These are phyloP conservation scores for Pichia pseudocactophila DNA, from an alignment of 805 yeast species.

Conservation along the genomic window DNA sequence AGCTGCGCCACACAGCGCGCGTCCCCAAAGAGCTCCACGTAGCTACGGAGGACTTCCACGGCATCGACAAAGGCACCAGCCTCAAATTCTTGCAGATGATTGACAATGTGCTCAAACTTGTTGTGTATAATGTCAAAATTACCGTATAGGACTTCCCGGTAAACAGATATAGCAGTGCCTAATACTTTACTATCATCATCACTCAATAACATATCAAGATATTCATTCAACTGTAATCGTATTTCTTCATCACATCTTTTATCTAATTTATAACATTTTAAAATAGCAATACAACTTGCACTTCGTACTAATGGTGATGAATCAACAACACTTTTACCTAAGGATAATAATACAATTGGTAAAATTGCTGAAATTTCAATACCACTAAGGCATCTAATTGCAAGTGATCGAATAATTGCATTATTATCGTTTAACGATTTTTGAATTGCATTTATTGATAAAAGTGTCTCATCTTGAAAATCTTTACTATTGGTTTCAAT, in stretches of 20 bases:
- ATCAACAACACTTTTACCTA: conserved; percentile 62
- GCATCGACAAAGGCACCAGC: conserved; percentile 60
- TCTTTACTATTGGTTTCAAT: conserved; percentile 67
- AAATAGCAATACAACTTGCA: conserved; percentile 69
- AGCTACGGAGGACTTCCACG: conserved; percentile 57
- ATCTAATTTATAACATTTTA: conserved; percentile 40
- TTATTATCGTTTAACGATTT: conserved; percentile 64
- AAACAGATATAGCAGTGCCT: conserved; percentile 55
- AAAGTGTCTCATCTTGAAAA: conserved; percentile 82
- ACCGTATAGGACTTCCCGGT: conserved; percentile 43
- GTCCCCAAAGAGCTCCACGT: conserved; percentile 30
- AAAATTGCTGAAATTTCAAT: conserved; percentile 72
- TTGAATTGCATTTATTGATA: conserved; percentile 88
- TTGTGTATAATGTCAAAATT: conserved; percentile 63
- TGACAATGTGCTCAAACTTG: conserved; percentile 41
- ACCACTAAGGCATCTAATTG: conserved; percentile 76
- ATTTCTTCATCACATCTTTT: conserved; percentile 22
- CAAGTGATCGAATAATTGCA: conserved; percentile 59
- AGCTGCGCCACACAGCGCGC: too few relatives aligned
- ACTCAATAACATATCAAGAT: conserved; percentile 45
- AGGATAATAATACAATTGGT: conserved; percentile 67
- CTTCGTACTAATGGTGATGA: conserved; percentile 69
- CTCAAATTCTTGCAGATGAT: conserved; percentile 44
- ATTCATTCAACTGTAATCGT: conserved; percentile 40
- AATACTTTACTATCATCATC: conserved; percentile 64